These are phyloP conservation scores for Hirsutella minnesotensis DNA, from an alignment of 2,329 filamentous ascomycete genomes.

Conservation along the genomic window DNA sequence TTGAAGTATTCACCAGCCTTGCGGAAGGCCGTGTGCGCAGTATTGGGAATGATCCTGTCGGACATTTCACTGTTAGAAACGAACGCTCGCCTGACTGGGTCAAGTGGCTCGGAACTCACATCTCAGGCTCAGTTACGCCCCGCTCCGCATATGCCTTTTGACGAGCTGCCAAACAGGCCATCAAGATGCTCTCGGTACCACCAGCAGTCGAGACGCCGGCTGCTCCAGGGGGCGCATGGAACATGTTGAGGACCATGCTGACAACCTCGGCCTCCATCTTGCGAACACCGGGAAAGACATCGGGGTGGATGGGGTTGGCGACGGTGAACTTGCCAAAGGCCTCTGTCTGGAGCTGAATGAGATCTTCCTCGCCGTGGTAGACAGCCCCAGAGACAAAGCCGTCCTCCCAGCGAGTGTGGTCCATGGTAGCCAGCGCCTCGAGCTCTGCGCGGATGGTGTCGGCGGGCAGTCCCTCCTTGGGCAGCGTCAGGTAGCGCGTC, in stretches of 20 bases:
- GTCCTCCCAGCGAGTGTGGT: constrained; percentile 95
- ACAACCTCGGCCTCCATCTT: constrained; percentile 99
- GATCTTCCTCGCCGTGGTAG: constrained; percentile 79
- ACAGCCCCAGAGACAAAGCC: constrained; percentile 89
- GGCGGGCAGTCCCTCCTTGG: constrained; percentile 70
- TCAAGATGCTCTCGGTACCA: constrained; percentile 91
- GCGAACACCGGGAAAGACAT: constrained; percentile 92
- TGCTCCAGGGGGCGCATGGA: constrained; percentile 75
- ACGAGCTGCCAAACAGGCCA: constrained; percentile 83
- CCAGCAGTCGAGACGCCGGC: constrained; percentile 86
- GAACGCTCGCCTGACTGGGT: not conserved
- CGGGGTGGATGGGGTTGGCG: constrained; percentile 91
- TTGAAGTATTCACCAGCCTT: constrained; percentile 95
- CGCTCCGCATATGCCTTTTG: constrained; percentile 82
- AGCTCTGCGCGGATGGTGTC: constrained; percentile 75
- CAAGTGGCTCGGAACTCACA: constrained; percentile 42
- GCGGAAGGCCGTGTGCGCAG: constrained; percentile 89
- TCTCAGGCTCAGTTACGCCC: constrained; percentile 84
- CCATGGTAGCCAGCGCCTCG: constrained; percentile 66
- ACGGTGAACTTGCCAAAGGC: constrained; percentile 93
- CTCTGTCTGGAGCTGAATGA: constrained; percentile 78
- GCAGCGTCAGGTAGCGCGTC: constrained; percentile 63
- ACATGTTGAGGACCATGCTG: constrained; percentile 83
- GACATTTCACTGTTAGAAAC: not conserved
- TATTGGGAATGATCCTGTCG: constrained; percentile 77